Percentiles rank a stretch among this genome's conserved stretches.
Evolutionary conservation across 1,139 yeast genomes (phyloP).

Genomic region (Hemisphaericaspora xylofermentans): DNA sequence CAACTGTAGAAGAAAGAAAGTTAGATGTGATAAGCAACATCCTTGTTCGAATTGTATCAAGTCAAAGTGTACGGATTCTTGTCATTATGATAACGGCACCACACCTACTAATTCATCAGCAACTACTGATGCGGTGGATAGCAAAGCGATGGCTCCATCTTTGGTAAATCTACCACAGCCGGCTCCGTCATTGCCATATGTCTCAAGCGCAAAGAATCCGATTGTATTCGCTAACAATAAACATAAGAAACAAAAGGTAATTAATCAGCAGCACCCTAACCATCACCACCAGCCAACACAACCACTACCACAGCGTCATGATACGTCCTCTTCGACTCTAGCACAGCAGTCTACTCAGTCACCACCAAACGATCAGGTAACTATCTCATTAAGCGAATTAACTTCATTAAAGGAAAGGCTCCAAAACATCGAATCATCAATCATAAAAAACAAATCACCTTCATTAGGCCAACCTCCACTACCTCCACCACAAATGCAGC

Average conservation of each 20-base stretch:
- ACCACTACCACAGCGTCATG: background rate
- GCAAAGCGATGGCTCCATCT: background rate
- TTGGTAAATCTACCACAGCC: background rate
- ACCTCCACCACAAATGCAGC: background rate
- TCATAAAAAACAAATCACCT: background rate
- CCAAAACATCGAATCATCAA: slow-evolving; percentile 21
- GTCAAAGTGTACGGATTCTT: slow-evolving; percentile 20
- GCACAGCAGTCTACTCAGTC: background rate
- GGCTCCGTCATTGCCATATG: slow-evolving; percentile 19
- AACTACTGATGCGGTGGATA: background rate
- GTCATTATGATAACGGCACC: slow-evolving; percentile 27
- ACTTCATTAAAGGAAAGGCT: slow-evolving; percentile 26
- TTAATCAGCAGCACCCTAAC: background rate
- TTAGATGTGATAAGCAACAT: slow-evolving; percentile 35
- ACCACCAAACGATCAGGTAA: slow-evolving; percentile 10
- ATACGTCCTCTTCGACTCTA: no score
- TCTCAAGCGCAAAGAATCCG: slow-evolving; percentile 28
- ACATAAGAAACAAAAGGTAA: slow-evolving; percentile 4
- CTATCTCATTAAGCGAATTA: slow-evolving; percentile 22
- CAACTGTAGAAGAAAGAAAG: slow-evolving; percentile 35
- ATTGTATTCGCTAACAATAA: slow-evolving; percentile 13
- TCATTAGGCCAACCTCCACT: background rate
- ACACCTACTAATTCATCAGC: background rate
- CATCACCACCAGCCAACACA: background rate
- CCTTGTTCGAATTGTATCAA: slow-evolving; percentile 41